Conservation (phyloP, 176 grass and related monocot genomes). For the Juncus inflexus region DNA sequence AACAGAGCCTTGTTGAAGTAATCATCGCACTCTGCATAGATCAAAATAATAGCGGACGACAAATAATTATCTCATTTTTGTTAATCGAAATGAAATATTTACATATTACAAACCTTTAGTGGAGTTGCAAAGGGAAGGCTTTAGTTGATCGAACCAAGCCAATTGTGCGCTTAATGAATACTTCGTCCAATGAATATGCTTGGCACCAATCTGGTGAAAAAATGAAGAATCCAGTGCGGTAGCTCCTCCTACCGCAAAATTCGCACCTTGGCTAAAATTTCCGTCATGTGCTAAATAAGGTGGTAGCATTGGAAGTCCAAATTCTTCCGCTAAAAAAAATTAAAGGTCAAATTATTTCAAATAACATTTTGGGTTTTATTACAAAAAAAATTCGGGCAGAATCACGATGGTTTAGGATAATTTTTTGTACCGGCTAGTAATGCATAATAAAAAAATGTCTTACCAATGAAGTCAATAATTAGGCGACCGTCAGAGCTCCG, state of each 20-base stretch:
- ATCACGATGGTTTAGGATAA: too few species aligned
- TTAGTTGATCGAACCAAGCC: constrained; percentile 63
- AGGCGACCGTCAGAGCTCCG: constrained; percentile 83
- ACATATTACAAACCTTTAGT: constrained; percentile 29
- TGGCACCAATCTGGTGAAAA: constrained; percentile 55
- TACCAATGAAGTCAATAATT: constrained; percentile 81
- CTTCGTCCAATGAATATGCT: constrained; percentile 54
- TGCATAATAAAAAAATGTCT: not conserved
- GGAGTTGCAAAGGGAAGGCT: constrained; percentile 63
- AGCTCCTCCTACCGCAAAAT: constrained; percentile 79
- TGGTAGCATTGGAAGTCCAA: constrained; percentile 65
- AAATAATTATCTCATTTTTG: not conserved
- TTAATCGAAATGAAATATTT: too few species aligned
- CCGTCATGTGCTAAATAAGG: constrained; percentile 45
- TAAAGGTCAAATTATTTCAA: too few species aligned
- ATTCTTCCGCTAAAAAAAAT: constrained; percentile 47
- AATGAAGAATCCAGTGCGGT: constrained; percentile 72
- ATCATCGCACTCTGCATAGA: constrained; percentile 53
- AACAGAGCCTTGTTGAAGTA: constrained; percentile 67
- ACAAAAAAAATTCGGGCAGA: too few species aligned
- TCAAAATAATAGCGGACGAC: not conserved
- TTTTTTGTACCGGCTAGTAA: too few species aligned
- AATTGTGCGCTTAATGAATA: constrained; percentile 62
- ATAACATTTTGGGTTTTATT: too few species aligned
- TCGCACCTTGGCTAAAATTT: constrained; percentile 54